Evolutionary conservation across 768 basidiomycete species (phyloP).

Genomic region (Trametes punicea): DNA sequence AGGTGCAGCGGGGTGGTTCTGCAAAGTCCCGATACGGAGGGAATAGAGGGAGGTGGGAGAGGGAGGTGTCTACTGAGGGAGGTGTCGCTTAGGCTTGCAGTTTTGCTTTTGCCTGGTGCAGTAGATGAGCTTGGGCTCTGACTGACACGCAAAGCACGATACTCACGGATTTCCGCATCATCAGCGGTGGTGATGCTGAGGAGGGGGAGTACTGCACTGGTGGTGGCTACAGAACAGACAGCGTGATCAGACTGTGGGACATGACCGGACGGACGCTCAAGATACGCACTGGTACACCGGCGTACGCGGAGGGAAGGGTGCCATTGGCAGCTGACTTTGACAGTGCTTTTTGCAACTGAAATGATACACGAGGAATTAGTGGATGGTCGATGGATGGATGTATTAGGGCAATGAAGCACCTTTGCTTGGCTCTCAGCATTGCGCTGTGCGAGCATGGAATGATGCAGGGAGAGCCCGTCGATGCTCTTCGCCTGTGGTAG

Average conservation of each 20-base stretch:
- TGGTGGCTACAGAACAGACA: slow-evolving; percentile 12
- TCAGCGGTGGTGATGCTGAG: slow-evolving; percentile 30
- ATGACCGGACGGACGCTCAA: not conserved
- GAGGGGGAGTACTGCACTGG: slow-evolving; percentile 20
- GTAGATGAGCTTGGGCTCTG: not conserved
- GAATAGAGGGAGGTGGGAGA: not conserved
- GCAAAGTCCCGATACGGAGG: slow-evolving; percentile 24
- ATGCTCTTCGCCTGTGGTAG: slow-evolving; percentile 73
- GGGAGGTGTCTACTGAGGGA: slow-evolving; percentile 21
- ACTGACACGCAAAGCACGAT: not conserved
- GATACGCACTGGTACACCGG: slow-evolving; percentile 20
- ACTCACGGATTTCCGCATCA: slow-evolving; percentile 36
- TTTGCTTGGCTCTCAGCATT: slow-evolving; percentile 75
- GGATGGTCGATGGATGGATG: not conserved
- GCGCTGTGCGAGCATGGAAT: slow-evolving; percentile 59
- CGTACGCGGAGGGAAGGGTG: slow-evolving; percentile 22
- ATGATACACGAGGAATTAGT: slow-evolving; percentile 22
- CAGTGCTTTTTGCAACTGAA: slow-evolving; percentile 61
- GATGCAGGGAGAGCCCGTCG: slow-evolving; percentile 62
- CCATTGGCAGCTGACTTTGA: slow-evolving; percentile 42
- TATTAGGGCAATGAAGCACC: slow-evolving; percentile 44
- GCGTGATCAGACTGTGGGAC: slow-evolving; percentile 2
- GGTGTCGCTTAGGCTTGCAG: slow-evolving; percentile 23
- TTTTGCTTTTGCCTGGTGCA: slow-evolving; percentile 28
- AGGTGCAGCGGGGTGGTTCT: slow-evolving; percentile 17